Conservation (phyloP, 2,329 filamentous ascomycete species). For the Hypoxylon sp. region DNA sequence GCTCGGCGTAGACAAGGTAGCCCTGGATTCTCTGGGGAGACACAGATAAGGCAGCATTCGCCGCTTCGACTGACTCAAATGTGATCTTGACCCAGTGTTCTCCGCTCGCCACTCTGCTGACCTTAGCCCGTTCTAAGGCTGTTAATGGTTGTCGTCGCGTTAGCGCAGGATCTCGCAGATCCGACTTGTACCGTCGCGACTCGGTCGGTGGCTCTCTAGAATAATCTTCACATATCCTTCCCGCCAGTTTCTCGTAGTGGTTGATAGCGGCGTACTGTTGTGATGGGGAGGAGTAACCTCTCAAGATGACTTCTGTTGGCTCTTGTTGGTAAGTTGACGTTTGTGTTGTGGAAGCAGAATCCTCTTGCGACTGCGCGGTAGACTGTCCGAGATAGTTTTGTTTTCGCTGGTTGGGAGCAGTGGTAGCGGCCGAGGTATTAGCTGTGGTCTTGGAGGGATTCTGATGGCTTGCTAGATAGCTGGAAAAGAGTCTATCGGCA, state of each 20-base stretch:
- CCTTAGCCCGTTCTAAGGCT: conserved; percentile 76
- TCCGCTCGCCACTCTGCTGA: conserved; percentile 83
- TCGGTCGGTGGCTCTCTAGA: conserved; percentile 80
- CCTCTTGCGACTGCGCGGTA: conserved; percentile 48
- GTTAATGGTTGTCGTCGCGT: conserved; percentile 72
- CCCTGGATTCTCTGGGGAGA: conserved; percentile 78
- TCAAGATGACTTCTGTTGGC: conserved; percentile 80
- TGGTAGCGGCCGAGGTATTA: conserved; percentile 3
- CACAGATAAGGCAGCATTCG: conserved; percentile 72
- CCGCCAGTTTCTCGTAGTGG: conserved; percentile 87
- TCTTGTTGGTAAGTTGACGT: conserved; percentile 47
- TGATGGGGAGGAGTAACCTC: conserved; percentile 74
- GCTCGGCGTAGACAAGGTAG: conserved; percentile 74
- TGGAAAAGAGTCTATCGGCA: conserved; percentile 69
- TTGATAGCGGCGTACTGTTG: conserved; percentile 87
- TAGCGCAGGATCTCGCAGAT: conserved; percentile 76
- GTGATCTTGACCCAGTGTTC: conserved; percentile 92
- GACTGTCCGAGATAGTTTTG: conserved; percentile 49
- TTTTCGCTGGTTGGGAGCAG: conserved; percentile 45
- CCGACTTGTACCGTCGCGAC: conserved; percentile 74
- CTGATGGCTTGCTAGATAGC: conserved; percentile 63
- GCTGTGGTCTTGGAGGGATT: conserved; percentile 43
- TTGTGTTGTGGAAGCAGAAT: conserved; percentile 42
- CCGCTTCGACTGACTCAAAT: conserved; percentile 77
- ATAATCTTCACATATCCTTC: conserved; percentile 92